A percentile compares a stretch with the other conserved stretches of the same genome.
phyloP scores from a whole-genome alignment of 495 filamentous ascomycete species.

The Talaromyces ruber region DNA sequence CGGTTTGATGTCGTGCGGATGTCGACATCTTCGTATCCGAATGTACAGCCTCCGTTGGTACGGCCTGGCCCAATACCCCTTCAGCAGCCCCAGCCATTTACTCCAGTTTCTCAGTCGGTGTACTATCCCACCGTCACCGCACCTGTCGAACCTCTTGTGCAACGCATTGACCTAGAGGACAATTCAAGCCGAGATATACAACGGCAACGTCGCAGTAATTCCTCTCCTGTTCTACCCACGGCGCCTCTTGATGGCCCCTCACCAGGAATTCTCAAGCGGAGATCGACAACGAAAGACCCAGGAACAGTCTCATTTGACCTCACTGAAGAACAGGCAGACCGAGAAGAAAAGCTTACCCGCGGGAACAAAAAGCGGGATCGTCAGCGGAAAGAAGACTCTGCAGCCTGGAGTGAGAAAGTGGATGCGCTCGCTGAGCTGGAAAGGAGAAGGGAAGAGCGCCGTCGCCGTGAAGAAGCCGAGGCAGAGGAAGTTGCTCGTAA shows the following conservation, averaged over 20 bases:
- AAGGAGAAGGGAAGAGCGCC: conserved; percentile 1
- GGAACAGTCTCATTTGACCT: conserved; percentile 39
- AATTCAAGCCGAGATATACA: neutral
- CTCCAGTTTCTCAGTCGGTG: conserved; percentile 46
- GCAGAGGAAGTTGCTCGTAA: neutral
- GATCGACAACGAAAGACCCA: conserved; percentile 31
- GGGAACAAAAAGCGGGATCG: conserved; percentile 21
- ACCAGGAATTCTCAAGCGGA: conserved; percentile 23
- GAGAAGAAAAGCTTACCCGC: conserved; percentile 29
- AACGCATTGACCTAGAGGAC: neutral
- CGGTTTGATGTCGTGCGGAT: conserved; percentile 45
- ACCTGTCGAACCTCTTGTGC: conserved; percentile 22
- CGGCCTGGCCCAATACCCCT: conserved; percentile 44
- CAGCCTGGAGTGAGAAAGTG: neutral
- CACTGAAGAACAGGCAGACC: conserved; percentile 38
- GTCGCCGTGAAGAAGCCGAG: conserved; percentile 1
- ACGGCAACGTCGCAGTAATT: conserved; percentile 22
- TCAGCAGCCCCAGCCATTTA: conserved; percentile 49
- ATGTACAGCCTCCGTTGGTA: conserved; percentile 35
- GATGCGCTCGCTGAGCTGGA: neutral
- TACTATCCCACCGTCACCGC: conserved; percentile 35
- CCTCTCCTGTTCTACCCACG: conserved; percentile 23
- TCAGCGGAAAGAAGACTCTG: conserved; percentile 15
- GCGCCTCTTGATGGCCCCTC: conserved; percentile 13
- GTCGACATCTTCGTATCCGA: conserved; percentile 37